Base-by-base conservation (phyloP, 2,329 filamentous ascomycete genomes). In the Paramyrothecium sp. region DNA sequence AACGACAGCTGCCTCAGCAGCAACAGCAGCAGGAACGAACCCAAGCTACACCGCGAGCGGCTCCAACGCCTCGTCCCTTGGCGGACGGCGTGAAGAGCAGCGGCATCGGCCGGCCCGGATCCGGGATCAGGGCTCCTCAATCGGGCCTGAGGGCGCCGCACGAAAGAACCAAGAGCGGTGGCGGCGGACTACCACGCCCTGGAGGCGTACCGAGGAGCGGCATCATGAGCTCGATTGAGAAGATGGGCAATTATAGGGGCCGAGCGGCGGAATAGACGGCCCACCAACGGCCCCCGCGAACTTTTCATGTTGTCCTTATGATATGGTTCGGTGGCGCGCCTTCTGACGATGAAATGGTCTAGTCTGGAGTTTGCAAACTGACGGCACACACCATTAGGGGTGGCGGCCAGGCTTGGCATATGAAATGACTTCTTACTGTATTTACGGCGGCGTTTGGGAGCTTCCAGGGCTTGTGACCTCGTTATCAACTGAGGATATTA, bases 181-280 rank as follows among this genome's bases (percentile, higher is more conserved):
- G 17, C 3, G 75, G 75, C 44, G 79, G 76, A 10, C 65, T 83
- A 54, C 77, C 81, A 44, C 74, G 82, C 59, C 82, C 81, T 16
- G 78, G 79, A 61, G 78, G 77, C 38, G 63, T 75, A 59, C 61
- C 73, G 33, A 63, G 90, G 66, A 91, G 89, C 68, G 87, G 89
- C 56, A 89, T 95, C 67, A 88, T 96, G 88, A 89, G 83, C 65
- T 92, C 89, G 19, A 95, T 96, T 71, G 91, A 96, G 79, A 86
- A 88, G 74, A 96, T 96, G 92, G 91, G 91, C 11, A 87, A 81
- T 65, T 79, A 85, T 63, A 72, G 81, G 16, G 76, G 79, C 10
- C 75, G 80, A 47, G 76, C 60, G 26, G 63, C 58, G 19, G 69
- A 71, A 55, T 70, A 60, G 59, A 38, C 19, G 30, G 34, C 46